Base-by-base conservation (phyloP, 257 asterid genomes). In the Solanum piurae region DNA sequence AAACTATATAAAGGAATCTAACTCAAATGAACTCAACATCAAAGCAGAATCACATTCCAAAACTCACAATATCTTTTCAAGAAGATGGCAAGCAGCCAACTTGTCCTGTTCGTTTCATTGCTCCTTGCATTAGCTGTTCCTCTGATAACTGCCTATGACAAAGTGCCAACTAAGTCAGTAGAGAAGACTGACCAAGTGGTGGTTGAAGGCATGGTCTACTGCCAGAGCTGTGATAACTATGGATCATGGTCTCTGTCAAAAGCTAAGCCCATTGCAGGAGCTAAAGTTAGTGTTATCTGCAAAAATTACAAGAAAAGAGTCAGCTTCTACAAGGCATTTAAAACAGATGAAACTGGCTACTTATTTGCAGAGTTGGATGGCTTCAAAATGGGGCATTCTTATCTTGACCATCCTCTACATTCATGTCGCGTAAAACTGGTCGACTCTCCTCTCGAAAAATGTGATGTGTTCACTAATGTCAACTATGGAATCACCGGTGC, bases 341-440 rank as follows among this genome's bases (percentile, higher is more conserved):
- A 93, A 25, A 93, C 98, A 0, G 93, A 92, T 84, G 82, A 89
- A 89, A 87, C 91, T 12, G 99, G 99, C 0, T 96, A 95, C 91
- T 93, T 95, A 89, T 96, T 94, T 31, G 98, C 94, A 4, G 86
- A 93, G 92, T 94, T 96, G 11, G 91, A 93, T n/a, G 98, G 96
- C 16, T 94, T 94, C 93, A 93, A 92, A 93, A 92, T 93, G 95
- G 88, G 92, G 82, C 92, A 93, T 87, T 89, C 92, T 82, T 88
- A 93, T 88, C 89, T 96, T 92, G 99, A 96, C 89, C 99, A 96
- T 90, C 99, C 98, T 13, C 93, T 96, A 12, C 99, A 96, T 33
- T 88, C 99, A 5, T 96, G 99, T 93, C 91, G 89, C 27, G 98
- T 93, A 20, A 96, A 92, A 79, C 88, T 94, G 68, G 98, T 96